Conservation (phyloP, 257 asterid genomes). For the Linderniella brevidens region DNA sequence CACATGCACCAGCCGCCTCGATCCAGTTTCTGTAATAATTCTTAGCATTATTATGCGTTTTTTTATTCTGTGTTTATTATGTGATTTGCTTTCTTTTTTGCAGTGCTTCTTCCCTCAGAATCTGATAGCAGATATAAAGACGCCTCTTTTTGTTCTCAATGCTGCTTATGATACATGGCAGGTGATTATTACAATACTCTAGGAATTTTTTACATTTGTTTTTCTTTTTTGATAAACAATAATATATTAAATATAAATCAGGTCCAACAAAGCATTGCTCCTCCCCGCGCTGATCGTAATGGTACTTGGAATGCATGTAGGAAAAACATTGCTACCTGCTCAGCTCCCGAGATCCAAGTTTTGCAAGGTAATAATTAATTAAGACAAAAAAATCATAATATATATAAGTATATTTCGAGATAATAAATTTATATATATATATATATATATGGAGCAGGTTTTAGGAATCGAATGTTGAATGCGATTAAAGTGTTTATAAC, state of each 20-base stretch:
- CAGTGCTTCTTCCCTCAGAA: constrained; percentile 98
- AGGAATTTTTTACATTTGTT: too few species aligned
- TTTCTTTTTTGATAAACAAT: too few species aligned
- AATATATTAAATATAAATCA: too few species aligned
- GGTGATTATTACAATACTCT: constrained; percentile 21
- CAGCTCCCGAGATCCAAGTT: constrained; percentile 37
- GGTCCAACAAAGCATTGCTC: constrained; percentile 66
- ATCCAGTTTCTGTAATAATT: constrained; percentile 42
- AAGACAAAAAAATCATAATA: too few species aligned
- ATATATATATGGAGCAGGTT: constrained; percentile 20
- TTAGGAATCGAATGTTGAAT: constrained; percentile 50
- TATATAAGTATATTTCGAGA: too few species aligned
- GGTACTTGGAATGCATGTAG: constrained; percentile 49
- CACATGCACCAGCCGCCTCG: constrained; percentile 29
- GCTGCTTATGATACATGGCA: constrained; percentile 98
- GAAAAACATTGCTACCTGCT: constrained; percentile 28
- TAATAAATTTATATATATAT: too few species aligned
- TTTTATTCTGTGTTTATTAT: too few species aligned
- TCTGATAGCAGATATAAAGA: constrained; percentile 36
- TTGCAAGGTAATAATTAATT: constrained; percentile 34
- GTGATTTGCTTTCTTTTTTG: constrained; percentile 4
- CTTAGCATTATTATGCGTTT: neutral
- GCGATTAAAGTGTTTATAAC: constrained; percentile 33
- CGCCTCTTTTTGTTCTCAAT: constrained; percentile 77
- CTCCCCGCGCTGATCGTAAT: constrained; percentile 44